Conservation (phyloP, 768 basidiomycete genomes). For the Heimioporus sp. region DNA sequence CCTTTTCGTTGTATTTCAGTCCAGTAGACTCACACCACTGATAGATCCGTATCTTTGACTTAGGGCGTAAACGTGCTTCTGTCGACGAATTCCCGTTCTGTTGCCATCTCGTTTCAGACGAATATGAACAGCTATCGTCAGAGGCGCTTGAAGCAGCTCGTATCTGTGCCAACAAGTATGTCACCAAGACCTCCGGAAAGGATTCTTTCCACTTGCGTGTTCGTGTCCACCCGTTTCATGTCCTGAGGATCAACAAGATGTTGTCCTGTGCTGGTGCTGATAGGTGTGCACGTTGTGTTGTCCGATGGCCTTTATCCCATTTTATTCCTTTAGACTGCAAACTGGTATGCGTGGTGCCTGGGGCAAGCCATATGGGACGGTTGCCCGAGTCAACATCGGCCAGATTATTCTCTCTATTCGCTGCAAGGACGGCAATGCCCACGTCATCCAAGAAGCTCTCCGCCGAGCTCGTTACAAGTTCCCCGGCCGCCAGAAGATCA, state of each 20-base stretch:
- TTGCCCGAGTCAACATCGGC: slow-evolving; percentile 95
- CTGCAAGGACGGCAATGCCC: slow-evolving; percentile 82
- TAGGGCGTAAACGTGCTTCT: slow-evolving; percentile 92
- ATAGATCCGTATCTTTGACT: slow-evolving; percentile 96
- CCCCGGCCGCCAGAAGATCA: slow-evolving; percentile 98
- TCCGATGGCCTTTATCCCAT: too few species aligned
- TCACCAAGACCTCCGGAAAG: slow-evolving; percentile 97
- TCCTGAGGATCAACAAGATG: slow-evolving; percentile 99
- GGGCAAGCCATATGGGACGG: slow-evolving; percentile 98
- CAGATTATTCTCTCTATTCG: slow-evolving; percentile 93
- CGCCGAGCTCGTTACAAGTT: slow-evolving; percentile 99
- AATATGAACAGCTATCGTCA: slow-evolving; percentile 94
- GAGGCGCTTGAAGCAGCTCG: slow-evolving; percentile 98
- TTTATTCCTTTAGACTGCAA: slow-evolving; percentile 56
- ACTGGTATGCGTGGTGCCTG: slow-evolving; percentile 99
- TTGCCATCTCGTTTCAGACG: slow-evolving; percentile 94
- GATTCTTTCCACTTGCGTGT: slow-evolving; percentile 99
- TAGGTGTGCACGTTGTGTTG: slow-evolving; percentile 47
- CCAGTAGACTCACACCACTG: not conserved
- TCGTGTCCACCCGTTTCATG: slow-evolving; percentile 97
- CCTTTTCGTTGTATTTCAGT: not conserved
- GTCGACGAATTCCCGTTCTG: slow-evolving; percentile 99
- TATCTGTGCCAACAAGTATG: slow-evolving; percentile 99
- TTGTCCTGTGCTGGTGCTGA: slow-evolving; percentile 99
- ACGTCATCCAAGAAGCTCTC: slow-evolving; percentile 94